Percentiles rank a stretch among this genome's conserved stretches.
These are phyloP conservation scores for Rhynchospora pubera DNA, from an alignment of 176 grass and related monocot species.

Conservation along the genomic window DNA sequence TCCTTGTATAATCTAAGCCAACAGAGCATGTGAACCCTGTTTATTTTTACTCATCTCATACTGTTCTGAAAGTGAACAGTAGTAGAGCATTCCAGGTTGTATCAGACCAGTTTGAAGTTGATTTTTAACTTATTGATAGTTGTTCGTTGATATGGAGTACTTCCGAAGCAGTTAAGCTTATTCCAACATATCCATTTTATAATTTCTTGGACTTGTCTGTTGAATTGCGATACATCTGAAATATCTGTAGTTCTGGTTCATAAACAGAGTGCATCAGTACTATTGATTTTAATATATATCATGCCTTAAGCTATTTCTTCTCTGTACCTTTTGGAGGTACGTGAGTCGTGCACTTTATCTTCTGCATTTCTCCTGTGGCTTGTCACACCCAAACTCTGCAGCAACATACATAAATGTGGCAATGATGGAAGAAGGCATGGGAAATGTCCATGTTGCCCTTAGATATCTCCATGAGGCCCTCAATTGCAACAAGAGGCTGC, in stretches of 20 bases:
- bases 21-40: background rate
- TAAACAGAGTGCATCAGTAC: background rate
- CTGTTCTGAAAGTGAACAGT: background rate
- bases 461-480: conserved; percentile 97
- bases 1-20: background rate
- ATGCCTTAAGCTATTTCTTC: background rate
- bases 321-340: conserved; percentile 54
- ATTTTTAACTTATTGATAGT: background rate
- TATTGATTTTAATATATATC: background rate
- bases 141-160: background rate
- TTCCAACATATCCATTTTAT: background rate
- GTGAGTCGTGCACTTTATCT: conserved; percentile 95
- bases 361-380: conserved; percentile 90
- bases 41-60: background rate
- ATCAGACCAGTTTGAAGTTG: background rate
- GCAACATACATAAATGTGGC: conserved; percentile 99
- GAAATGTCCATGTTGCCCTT: conserved; percentile 97
- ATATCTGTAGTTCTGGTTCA: background rate
- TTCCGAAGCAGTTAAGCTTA: background rate
- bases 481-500: conserved; percentile 96
- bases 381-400: conserved; percentile 98
- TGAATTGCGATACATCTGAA: background rate
- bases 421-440: conserved; percentile 99
- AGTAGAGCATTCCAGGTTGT: background rate
- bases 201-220: background rate